Evolutionary conservation across 192 early-diverging fungal species (phyloP).

Genomic region (Coemansia sp.): DNA sequence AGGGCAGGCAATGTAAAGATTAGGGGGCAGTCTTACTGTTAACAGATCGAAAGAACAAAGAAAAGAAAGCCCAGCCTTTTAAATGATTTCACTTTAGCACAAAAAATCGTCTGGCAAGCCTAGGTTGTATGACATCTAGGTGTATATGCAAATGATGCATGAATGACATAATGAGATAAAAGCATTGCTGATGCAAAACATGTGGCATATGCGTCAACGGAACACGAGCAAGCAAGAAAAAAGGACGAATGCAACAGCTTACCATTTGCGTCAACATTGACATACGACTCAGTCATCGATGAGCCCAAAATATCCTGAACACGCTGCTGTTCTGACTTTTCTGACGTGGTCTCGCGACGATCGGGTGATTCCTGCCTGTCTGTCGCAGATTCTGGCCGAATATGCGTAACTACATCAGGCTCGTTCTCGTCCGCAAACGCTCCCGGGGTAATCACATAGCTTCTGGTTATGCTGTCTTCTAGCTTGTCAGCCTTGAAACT

Average conservation of each 20-base stretch:
- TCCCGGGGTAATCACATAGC: constrained; percentile 42
- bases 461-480: not conserved
- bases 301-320: not conserved
- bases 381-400: constrained; percentile 18
- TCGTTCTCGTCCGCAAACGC: constrained; percentile 27
- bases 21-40: not conserved
- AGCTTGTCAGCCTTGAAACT: not conserved
- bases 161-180: not conserved
- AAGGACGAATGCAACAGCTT: constrained; percentile 9
- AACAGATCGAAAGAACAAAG: not conserved
- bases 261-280: constrained; percentile 22
- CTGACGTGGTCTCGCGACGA: not conserved
- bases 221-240: not conserved
- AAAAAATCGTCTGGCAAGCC: not conserved
- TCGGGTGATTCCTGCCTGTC: not conserved
- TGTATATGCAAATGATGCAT: not conserved
- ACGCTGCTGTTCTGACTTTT: not conserved
- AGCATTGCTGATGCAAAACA: constrained; percentile 5
- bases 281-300: constrained; percentile 35
- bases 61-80: not conserved
- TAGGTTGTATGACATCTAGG: not conserved
- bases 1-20: not conserved
- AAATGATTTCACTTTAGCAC: no score
- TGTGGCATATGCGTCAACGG: not conserved
- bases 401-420: constrained; percentile 15